Conservation (phyloP, 495 filamentous ascomycete genomes). For the Penicillium argentinense region DNA sequence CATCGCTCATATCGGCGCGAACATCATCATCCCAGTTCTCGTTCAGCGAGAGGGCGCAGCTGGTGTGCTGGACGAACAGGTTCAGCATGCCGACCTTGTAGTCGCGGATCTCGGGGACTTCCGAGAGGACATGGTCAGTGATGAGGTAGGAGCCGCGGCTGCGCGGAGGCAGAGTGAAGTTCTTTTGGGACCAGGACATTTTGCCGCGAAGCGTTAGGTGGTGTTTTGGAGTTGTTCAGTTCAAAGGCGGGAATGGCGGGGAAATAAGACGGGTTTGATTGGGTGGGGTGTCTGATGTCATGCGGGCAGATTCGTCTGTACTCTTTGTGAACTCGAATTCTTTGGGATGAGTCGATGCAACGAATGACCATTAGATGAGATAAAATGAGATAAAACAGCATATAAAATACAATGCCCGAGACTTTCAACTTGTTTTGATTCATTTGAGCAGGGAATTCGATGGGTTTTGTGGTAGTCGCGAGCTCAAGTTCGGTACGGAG, state of each 20-base stretch:
- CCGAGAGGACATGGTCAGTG: slow-evolving; percentile 65
- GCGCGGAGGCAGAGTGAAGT: slow-evolving; percentile 68
- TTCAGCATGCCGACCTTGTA: slow-evolving; percentile 88
- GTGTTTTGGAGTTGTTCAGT: slow-evolving; percentile 4
- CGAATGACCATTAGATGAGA: too few relatives aligned
- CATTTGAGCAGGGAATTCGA: too few relatives aligned
- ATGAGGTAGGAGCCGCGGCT: slow-evolving; percentile 87
- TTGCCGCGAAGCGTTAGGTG: too few relatives aligned
- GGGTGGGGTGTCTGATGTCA: slow-evolving; percentile 23
- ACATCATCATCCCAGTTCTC: slow-evolving; percentile 93
- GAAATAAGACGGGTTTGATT: slow-evolving; percentile 18
- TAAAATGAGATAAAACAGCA: too few relatives aligned
- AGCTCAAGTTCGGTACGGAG: too few relatives aligned
- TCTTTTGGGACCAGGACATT: slow-evolving; percentile 80
- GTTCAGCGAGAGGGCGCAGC: slow-evolving; percentile 81
- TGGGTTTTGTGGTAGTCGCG: too few relatives aligned
- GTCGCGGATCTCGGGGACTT: slow-evolving; percentile 70
- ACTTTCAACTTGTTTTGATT: too few relatives aligned
- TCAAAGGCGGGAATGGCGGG: slow-evolving; percentile 4
- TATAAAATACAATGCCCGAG: too few relatives aligned
- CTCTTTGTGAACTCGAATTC: too few relatives aligned
- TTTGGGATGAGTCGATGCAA: too few relatives aligned
- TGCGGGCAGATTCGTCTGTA: too few relatives aligned
- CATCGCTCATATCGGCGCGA: slow-evolving; percentile 86
- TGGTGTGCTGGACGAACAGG: slow-evolving; percentile 89